Base-by-base conservation (phyloP, 2,329 filamentous ascomycete genomes). In the Pyrenophora graminea region DNA sequence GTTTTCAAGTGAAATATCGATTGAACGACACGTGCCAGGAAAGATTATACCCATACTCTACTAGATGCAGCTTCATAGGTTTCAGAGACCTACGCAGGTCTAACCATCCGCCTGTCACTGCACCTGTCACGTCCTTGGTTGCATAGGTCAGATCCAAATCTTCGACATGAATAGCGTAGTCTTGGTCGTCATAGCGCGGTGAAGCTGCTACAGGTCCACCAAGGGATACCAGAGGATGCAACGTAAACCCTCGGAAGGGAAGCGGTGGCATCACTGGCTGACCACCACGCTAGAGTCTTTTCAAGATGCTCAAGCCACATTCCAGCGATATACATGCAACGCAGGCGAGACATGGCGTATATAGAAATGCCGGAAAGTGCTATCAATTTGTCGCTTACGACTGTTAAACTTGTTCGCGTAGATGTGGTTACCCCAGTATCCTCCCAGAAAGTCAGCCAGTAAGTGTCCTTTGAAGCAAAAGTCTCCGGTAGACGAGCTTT, bases 301-400 rank as follows among this genome's bases (percentile, higher is more conserved):
- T 39, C 50, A 2, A 58, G 39, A 33, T 36, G 18, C 9, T 25
- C 31, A 12, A 43, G 53, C 53, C 55, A 59, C 45, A 62, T 50
- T 2, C 55, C 58, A 10, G 43, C 55, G 8, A 55, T 25, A 19
- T 56, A 57, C 2, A n/a, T 39, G 23, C 57, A 45, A 3, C 36
- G 5, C 4, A 48, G 6, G 2, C 40, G 40, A 15, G 17, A 8
- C 36, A 36, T 41, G 7, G 59, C 15, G 13, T 19, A 12, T 17
- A 57, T 57, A 6, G 53, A 55, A n/a, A 59, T 27, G 15, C 48
- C 53, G 0, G 58, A 56, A 19, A 62, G 21, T 10, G 55, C 55
- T 30, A 48, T 41, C 7, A 57, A 19, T 32, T 55, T 57, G 32
- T 61, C 53, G 13, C 33, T 39, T 15, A 47, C 42, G 34, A 30